A percentile compares a stretch with the other conserved stretches of the same genome.
phyloP scores from a whole-genome alignment of 2,329 filamentous ascomycete species.

The Fonsecaea monophora region DNA sequence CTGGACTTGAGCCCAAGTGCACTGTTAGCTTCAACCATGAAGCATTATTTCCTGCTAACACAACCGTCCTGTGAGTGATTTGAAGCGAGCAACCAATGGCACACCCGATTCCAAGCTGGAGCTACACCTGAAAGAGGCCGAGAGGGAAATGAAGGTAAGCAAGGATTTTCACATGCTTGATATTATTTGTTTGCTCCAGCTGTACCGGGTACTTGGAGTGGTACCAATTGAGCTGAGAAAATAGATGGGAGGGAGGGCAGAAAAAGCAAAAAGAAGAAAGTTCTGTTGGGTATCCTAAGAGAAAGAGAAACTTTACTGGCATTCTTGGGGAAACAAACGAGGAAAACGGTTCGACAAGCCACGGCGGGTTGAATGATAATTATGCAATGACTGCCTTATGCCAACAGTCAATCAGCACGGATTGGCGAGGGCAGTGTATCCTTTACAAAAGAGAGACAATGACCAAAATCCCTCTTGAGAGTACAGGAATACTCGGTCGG shows the following conservation, averaged over 20 bases:
- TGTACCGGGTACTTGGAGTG: background rate
- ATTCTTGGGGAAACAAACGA: background rate
- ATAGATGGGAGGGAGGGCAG: background rate
- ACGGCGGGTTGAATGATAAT: background rate
- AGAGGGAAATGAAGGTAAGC: background rate
- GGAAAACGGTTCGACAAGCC: background rate
- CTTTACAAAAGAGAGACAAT: background rate
- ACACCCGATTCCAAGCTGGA: background rate
- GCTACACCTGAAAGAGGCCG: background rate
- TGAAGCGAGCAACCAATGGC: conserved; percentile 11
- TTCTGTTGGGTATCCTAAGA: background rate
- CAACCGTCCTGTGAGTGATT: conserved; percentile 6
- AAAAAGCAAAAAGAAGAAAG: background rate
- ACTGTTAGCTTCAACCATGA: background rate
- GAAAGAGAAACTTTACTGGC: background rate
- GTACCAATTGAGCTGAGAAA: background rate
- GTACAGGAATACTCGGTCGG: background rate
- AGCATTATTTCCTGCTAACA: background rate
- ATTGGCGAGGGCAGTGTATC: background rate
- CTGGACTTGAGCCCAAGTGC: background rate
- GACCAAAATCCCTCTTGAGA: background rate
- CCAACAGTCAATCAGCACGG: background rate
- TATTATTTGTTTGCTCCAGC: background rate
- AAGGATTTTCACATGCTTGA: conserved; percentile 16
- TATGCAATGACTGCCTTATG: background rate